These are phyloP conservation scores for Rhizopogon vesiculosus DNA, from an alignment of 768 basidiomycete genomes.

Conservation along the genomic window DNA sequence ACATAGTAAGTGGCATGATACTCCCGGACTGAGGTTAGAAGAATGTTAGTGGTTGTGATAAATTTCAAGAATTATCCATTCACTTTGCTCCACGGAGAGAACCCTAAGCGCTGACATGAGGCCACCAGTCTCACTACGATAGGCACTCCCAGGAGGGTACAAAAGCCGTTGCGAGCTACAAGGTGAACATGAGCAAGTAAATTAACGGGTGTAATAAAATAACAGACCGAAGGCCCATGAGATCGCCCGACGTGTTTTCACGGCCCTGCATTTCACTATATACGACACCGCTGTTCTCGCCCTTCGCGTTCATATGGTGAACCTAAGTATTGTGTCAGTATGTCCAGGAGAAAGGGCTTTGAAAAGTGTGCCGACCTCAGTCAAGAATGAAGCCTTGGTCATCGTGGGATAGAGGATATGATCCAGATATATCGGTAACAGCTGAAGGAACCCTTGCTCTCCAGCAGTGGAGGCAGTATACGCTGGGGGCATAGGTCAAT, in stretches of 20 bases:
- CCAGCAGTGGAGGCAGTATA: slow-evolving; percentile 97
- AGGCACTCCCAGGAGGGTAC: slow-evolving; percentile 79
- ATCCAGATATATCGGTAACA: slow-evolving; percentile 88
- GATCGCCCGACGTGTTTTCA: slow-evolving; percentile 87
- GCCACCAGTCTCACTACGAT: slow-evolving; percentile 96
- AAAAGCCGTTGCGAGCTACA: slow-evolving; percentile 72
- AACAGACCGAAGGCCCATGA: slow-evolving; percentile 80
- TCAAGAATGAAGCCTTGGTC: slow-evolving; percentile 76
- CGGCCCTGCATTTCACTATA: slow-evolving; percentile 97
- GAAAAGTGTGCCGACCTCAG: slow-evolving; percentile 39
- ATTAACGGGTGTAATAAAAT: not conserved
- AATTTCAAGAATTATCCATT: slow-evolving; percentile 10
- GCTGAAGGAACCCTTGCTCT: slow-evolving; percentile 82
- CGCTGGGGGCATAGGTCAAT: slow-evolving; percentile 31
- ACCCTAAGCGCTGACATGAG: slow-evolving; percentile 87
- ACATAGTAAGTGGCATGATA: slow-evolving; percentile 91
- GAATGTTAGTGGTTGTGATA: slow-evolving; percentile 12
- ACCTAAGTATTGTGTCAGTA: slow-evolving; percentile 44
- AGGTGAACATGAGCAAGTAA: slow-evolving; percentile 3
- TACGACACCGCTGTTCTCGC: slow-evolving; percentile 92
- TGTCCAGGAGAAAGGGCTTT: not conserved
- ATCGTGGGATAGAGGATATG: slow-evolving; percentile 97
- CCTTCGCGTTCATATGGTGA: slow-evolving; percentile 90
- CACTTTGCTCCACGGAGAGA: slow-evolving; percentile 87
- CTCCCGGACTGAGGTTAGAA: slow-evolving; percentile 58